These are phyloP conservation scores for Trichoderma citrinoviride DNA, from an alignment of 2,329 filamentous ascomycete species.

Conservation along the genomic window DNA sequence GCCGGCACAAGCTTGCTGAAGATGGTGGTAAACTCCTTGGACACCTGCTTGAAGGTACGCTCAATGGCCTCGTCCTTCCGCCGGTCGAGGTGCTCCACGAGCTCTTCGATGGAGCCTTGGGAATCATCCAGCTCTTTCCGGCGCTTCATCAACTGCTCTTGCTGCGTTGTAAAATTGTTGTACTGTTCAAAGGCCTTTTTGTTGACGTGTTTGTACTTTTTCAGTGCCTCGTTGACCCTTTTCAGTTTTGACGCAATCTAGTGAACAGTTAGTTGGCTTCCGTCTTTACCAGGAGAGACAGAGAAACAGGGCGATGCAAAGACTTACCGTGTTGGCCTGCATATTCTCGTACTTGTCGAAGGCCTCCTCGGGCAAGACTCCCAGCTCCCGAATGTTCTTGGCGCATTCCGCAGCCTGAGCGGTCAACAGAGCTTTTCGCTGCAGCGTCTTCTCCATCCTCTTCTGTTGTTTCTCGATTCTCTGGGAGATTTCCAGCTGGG, in stretches of 20 bases:
- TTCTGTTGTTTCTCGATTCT: conserved; percentile 85
- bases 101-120: conserved; percentile 82
- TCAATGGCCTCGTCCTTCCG: conserved; percentile 98
- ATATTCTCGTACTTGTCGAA: conserved; percentile 87
- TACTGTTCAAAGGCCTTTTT: conserved; percentile 99
- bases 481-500: conserved; percentile 71
- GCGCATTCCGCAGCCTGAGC: conserved; percentile 76
- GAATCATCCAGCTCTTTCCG: conserved; percentile 84
- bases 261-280: conserved; percentile 19
- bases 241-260: conserved; percentile 69
- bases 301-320: no score
- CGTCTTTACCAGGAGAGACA: no score
- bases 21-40: conserved; percentile 84
- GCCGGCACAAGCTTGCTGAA: conserved; percentile 95
- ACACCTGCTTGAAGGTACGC: conserved; percentile 97
- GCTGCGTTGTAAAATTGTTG: conserved; percentile 91
- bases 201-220: conserved; percentile 98
- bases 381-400: conserved; percentile 87
- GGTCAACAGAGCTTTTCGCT: conserved; percentile 77
- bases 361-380: conserved; percentile 89
- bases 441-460: conserved; percentile 85
- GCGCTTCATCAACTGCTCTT: conserved; percentile 80
- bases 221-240: conserved; percentile 87
- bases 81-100: conserved; percentile 89
- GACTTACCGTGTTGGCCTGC: conserved; percentile 68